phyloP scores from a whole-genome alignment of 2,329 filamentous ascomycete species.

The Aspergillus texensis region DNA sequence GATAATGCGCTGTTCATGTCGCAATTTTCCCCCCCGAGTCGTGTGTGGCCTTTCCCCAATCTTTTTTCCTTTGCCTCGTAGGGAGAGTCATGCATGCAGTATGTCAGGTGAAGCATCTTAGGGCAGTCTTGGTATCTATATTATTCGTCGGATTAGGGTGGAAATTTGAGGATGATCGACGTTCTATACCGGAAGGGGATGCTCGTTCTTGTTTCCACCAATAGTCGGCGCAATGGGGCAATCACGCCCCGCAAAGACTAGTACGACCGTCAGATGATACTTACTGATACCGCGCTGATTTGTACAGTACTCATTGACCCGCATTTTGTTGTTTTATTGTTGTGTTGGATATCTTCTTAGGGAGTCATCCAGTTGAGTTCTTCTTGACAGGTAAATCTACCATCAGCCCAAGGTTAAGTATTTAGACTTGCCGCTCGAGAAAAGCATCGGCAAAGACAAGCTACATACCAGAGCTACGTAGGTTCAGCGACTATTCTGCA shows the following conservation, averaged over 20 bases:
- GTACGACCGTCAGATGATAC: conserved; percentile 17
- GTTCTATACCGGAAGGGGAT: conserved; percentile 9
- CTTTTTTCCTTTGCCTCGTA: neutral
- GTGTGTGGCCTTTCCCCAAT: neutral
- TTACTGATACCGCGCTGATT: conserved; percentile 3
- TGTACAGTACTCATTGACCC: neutral
- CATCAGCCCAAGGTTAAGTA: neutral
- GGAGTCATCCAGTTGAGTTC: too few species aligned
- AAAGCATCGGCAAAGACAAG: too few species aligned
- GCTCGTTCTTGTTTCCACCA: conserved; percentile 9
- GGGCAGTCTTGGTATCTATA: neutral
- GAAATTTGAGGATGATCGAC: conserved; percentile 14
- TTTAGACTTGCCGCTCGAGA: neutral
- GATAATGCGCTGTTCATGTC: neutral
- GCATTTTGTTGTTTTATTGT: neutral
- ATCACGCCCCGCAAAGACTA: conserved; percentile 15
- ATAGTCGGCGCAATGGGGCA: neutral
- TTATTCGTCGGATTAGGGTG: conserved; percentile 10
- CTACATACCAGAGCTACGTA: too few species aligned
- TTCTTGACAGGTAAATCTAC: neutral
- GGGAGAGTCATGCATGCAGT: conserved; percentile 2
- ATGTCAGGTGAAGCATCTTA: conserved; percentile 8
- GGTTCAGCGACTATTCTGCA: too few species aligned
- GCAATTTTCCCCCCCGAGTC: neutral
- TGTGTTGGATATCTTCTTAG: neutral